phyloP scores from a whole-genome alignment of 2,329 filamentous ascomycete species.

The Beauveria pseudobassiana region DNA sequence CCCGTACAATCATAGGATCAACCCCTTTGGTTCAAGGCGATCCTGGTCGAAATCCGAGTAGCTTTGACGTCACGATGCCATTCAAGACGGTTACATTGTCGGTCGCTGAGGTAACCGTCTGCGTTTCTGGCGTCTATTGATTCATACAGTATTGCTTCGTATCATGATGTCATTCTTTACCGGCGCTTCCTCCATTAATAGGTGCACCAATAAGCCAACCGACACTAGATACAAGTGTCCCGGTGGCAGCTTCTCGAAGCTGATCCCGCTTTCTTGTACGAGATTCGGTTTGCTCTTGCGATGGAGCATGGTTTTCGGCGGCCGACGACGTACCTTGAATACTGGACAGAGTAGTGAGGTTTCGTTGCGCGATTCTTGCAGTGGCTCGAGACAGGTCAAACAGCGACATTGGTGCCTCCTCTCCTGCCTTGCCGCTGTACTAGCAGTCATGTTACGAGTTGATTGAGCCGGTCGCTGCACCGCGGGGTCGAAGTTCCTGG shows the following conservation, averaged over 20 bases:
- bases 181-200: constrained; percentile 17
- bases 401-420: constrained; percentile 56
- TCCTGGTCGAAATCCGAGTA: not conserved
- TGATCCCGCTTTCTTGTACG: constrained; percentile 65
- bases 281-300: constrained; percentile 25
- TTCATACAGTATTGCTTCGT: not conserved
- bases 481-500: constrained; percentile 42
- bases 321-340: constrained; percentile 31
- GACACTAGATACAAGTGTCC: constrained; percentile 58
- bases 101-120: not conserved
- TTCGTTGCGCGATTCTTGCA: constrained; percentile 50
- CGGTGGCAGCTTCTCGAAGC: constrained; percentile 57
- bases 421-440: constrained; percentile 28
- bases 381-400: constrained; percentile 58
- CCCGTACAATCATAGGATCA: not conserved
- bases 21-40: not conserved
- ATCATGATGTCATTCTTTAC: not conserved
- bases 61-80: not conserved
- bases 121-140: not conserved
- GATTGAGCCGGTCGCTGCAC: constrained; percentile 18
- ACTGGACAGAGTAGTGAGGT: constrained; percentile 48
- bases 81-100: not conserved
- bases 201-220: constrained; percentile 61
- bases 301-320: constrained; percentile 15
- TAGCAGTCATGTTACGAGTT: constrained; percentile 27